Conservation (phyloP, 2,329 filamentous ascomycete genomes). For the Diaporthe helianthi region DNA sequence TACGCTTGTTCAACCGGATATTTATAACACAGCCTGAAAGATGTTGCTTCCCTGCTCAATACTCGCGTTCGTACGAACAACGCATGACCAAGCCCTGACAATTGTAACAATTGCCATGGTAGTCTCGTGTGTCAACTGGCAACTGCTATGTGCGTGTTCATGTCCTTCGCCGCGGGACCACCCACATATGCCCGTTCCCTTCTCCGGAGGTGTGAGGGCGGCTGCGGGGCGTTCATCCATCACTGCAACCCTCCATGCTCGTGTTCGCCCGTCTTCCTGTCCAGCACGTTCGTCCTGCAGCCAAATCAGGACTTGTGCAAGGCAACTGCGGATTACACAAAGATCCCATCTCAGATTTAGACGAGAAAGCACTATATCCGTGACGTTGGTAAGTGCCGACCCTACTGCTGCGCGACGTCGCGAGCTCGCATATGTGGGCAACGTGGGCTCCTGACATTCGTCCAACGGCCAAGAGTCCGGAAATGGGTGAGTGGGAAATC, state of each 20-base stretch:
- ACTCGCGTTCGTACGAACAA: conserved; percentile 24
- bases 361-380: conserved; percentile 36
- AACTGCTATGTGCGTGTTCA: conserved; percentile 7
- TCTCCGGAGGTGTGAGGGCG: neutral
- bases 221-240: too few species aligned
- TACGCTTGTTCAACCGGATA: conserved; percentile 28
- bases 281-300: conserved; percentile 2
- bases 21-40: conserved; percentile 31
- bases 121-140: conserved; percentile 26
- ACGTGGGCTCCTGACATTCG: conserved; percentile 33
- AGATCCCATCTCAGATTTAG: conserved; percentile 35
- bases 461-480: conserved; percentile 23
- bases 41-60: conserved; percentile 9
- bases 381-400: conserved; percentile 34
- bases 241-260: neutral
- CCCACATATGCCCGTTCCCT: neutral
- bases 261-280: neutral
- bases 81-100: conserved; percentile 6
- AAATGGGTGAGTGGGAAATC: conserved; percentile 20
- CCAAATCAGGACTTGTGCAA: conserved; percentile 10
- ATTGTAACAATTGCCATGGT: conserved; percentile 4
- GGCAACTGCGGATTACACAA: conserved; percentile 27
- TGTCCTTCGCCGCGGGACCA: neutral
- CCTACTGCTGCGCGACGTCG: conserved; percentile 33
- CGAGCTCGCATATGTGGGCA: conserved; percentile 34